These are phyloP conservation scores for Candida hispaniensis DNA, from an alignment of 805 yeast species.

Conservation along the genomic window DNA sequence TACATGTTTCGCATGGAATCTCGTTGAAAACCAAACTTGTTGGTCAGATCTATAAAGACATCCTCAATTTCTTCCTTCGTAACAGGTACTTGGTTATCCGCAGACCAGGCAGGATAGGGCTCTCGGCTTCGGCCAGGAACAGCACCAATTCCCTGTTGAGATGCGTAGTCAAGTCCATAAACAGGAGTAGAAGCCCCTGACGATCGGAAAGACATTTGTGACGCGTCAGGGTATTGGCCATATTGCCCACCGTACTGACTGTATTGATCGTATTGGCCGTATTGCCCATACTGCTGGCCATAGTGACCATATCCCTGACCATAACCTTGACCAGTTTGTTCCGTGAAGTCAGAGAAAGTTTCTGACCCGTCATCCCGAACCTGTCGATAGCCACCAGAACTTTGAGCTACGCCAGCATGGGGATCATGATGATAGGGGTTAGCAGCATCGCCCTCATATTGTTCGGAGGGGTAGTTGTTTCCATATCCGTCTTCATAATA, in stretches of 20 bases:
- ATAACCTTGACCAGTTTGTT: constrained; percentile 21
- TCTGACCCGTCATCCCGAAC: constrained; percentile 30
- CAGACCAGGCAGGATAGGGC: constrained; percentile 99
- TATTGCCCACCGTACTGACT: constrained; percentile 21
- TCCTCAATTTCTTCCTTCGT: constrained; percentile 50
- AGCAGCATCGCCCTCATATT: constrained; percentile 32
- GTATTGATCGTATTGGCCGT: constrained; percentile 23
- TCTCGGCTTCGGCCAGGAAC: constrained; percentile 48
- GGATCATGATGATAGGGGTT: constrained; percentile 35
- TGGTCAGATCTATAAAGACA: constrained; percentile 49
- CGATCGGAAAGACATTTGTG: constrained; percentile 68
- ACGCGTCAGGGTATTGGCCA: constrained; percentile 22
- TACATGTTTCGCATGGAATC: constrained; percentile 70
- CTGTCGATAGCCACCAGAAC: constrained; percentile 28
- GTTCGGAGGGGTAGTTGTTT: constrained; percentile 22
- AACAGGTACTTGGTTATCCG: constrained; percentile 77
- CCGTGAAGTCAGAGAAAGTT: constrained; percentile 35
- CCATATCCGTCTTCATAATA: constrained; percentile 18
- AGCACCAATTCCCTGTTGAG: constrained; percentile 42
- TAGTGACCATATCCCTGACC: constrained; percentile 19
- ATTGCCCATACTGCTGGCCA: constrained; percentile 27
- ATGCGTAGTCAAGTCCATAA: constrained; percentile 50
- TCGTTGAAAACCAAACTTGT: constrained; percentile 72
- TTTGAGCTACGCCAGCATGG: constrained; percentile 32
- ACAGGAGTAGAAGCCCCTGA: constrained; percentile 94